Percentiles rank a stretch among this genome's conserved stretches.
phyloP scores from a whole-genome alignment of 164 flowering plant genomes.

The Warburgia ugandensis region DNA sequence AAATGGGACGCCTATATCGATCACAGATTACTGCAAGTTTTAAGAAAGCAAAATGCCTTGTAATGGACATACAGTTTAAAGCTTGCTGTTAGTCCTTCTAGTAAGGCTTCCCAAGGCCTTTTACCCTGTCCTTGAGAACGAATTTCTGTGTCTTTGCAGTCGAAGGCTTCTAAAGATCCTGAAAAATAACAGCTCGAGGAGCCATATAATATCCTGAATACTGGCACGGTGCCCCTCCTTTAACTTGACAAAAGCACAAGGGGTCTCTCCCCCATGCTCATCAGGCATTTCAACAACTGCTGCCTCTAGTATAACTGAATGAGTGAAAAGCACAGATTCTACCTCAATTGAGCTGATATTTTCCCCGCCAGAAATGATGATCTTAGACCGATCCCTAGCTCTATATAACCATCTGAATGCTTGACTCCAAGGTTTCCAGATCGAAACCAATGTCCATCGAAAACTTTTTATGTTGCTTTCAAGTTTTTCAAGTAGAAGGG shows the following conservation, averaged over 20 bases:
- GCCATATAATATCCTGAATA: slow-evolving; percentile 46
- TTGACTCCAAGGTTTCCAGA: slow-evolving; percentile 20
- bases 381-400: slow-evolving; percentile 42
- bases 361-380: slow-evolving; percentile 55
- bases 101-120: slow-evolving; percentile 46
- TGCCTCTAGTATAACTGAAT: slow-evolving; percentile 45
- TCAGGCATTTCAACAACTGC: slow-evolving; percentile 56
- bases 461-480: slow-evolving; percentile 31
- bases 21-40: too few species aligned
- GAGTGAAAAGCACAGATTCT: slow-evolving; percentile 31
- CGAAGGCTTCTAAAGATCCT: slow-evolving; percentile 43
- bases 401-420: slow-evolving; percentile 42
- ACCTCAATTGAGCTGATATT: slow-evolving; percentile 51
- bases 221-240: too few species aligned
- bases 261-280: slow-evolving; percentile 51
- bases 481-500: too few species aligned
- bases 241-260: slow-evolving; percentile 58
- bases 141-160: slow-evolving; percentile 64
- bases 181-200: slow-evolving; percentile 41
- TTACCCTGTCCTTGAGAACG: slow-evolving; percentile 44
- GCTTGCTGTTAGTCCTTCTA: too few species aligned
- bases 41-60: too few species aligned
- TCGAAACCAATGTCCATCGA: not conserved
- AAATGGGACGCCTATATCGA: too few species aligned
- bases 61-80: too few species aligned